Conservation (phyloP, 176 grass and related monocot genomes). For the Oryza meridionalis region DNA sequence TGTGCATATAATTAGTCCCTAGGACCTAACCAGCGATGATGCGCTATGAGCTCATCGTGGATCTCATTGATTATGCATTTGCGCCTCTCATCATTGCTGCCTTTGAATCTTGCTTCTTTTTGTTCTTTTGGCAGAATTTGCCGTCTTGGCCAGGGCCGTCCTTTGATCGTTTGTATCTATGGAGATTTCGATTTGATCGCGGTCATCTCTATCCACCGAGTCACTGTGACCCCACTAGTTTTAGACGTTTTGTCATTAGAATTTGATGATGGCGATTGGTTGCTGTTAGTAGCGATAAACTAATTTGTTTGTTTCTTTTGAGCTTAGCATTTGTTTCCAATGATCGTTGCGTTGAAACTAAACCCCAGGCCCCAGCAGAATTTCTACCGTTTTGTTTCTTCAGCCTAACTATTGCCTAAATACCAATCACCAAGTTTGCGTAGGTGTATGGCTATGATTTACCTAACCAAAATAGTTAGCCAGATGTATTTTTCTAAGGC, state of each 20-base stretch:
- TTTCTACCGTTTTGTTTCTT: not conserved
- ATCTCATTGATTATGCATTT: not conserved
- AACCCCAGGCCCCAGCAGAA: not conserved
- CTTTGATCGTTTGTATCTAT: not conserved
- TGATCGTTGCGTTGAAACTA: not conserved
- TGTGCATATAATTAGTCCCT: not conserved
- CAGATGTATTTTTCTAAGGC: not conserved
- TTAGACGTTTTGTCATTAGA: not conserved
- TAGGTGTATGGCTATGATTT: not conserved
- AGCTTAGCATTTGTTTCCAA: not conserved
- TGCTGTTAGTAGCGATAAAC: not conserved
- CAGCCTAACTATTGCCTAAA: not conserved
- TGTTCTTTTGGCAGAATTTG: conserved; percentile 7
- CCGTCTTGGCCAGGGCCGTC: not conserved
- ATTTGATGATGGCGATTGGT: conserved; percentile 11
- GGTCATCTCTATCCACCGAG: not conserved
- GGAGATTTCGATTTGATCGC: not conserved
- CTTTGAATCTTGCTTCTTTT: not conserved
- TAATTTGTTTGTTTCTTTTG: not conserved
- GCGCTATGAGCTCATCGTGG: not conserved
- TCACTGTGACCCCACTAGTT: not conserved
- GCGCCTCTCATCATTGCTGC: not conserved
- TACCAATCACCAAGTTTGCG: conserved; percentile 17
- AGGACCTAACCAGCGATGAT: not conserved
- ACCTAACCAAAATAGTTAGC: not conserved